Evolutionary conservation across 495 filamentous ascomycete genomes (phyloP), one percentile per base, ranked within the genome.

Genomic region (Aspergillus homomorphus): DNA sequence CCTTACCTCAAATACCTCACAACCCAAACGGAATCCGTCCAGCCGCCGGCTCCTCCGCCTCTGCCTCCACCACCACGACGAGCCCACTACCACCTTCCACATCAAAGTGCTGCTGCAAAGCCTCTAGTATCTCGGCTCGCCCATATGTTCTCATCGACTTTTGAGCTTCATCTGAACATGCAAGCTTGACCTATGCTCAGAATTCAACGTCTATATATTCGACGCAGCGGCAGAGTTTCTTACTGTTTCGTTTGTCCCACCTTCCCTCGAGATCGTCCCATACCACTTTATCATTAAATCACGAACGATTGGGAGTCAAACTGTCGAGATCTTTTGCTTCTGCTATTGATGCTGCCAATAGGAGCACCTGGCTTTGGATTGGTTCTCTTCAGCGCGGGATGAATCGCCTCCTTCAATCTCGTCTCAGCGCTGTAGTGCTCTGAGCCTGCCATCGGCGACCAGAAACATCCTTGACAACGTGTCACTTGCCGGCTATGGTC

Each of bases 321-420:
- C 33, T 38, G 15, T 2, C 2, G 12, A 12, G 33, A 2, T 12
- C 33, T 9, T n/a, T 38, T 38, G 33, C 12, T 14, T 6, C 10
- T 12, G 33, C 33, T 38, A 38, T 38, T 38, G 33, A 38, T 12
- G 33, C 33, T 38, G 33, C 33, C 2, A 10, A 14, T 14, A 38
- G 4, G 33, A 7, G 33, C 12, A 38, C 15, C 24, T 54, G 21
- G 18, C 42, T 14, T 42, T 33, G 22, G 42, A 58, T 26, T 43
- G 3, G 48, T 51, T 26, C 38, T 33, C 42, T 44, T 56, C 57
- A 45, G 61, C 62, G 62, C 72, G 72, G 72, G 60, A 77, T 77
- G 75, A 75, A 63, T 69, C 62, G 68, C 61, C 56, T 64, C 58
- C 51, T 45, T 46, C 51, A 43, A 54, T 56, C 43, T 61, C 38